Conservation (phyloP, 345 rosid species). For the Citrus sp. region DNA sequence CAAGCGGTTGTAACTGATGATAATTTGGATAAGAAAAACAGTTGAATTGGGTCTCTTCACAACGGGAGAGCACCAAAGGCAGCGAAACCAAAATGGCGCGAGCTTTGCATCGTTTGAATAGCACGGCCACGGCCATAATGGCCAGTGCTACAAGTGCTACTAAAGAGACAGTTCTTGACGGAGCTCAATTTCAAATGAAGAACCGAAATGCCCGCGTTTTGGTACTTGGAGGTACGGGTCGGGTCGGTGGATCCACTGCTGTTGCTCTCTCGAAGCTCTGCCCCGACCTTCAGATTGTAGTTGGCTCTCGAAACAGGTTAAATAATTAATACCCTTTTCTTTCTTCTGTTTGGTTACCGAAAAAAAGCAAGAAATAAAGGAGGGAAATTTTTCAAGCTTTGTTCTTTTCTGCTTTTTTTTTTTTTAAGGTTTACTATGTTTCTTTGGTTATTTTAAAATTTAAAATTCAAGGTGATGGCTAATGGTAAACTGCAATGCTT, state of each 20-base stretch:
- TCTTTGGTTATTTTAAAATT: not conserved
- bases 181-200: constrained; percentile 37
- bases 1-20: not conserved
- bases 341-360: not conserved
- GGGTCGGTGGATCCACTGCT: constrained; percentile 98
- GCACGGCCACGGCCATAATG: too few relatives aligned
- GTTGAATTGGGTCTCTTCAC: not conserved
- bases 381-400: not conserved
- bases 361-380: not conserved
- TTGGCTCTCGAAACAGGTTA: constrained; percentile 83
- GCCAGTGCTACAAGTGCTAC: not conserved
- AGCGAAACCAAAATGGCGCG: not conserved
- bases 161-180: constrained; percentile 3
- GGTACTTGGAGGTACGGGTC: constrained; percentile 84
- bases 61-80: too few relatives aligned
- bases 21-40: not conserved
- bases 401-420: not conserved
- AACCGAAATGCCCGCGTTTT: constrained; percentile 53
- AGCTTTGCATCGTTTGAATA: too few relatives aligned
- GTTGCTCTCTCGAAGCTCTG: constrained; percentile 72
- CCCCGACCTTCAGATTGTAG: constrained; percentile 66
- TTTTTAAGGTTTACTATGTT: not conserved
- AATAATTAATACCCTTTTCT: not conserved
- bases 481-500: too few relatives aligned
- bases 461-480: too few relatives aligned